Base-by-base conservation (phyloP, 1,139 yeast genomes). In the Debaryomyces sp. region DNA sequence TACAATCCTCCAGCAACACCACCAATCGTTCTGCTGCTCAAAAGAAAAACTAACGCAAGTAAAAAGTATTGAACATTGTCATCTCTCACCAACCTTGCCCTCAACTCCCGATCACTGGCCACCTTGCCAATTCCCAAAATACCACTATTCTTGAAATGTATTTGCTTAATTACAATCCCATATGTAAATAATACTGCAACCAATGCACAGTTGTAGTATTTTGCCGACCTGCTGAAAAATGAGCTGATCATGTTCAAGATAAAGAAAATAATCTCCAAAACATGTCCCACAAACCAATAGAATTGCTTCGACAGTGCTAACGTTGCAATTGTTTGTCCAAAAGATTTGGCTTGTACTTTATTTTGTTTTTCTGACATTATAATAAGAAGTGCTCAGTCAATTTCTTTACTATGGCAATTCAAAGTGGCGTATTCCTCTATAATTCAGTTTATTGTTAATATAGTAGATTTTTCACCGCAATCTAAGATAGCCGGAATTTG, bases 271-370 rank as follows among this genome's bases (percentile, higher is more conserved):
- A 78, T 54, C 6, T 75, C 75, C 22, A 66, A 57, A 7, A 74
- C 68, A 59, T 80, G 82, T 12, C 82, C 81, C 41, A 78, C 49
- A 53, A 73, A 80, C 85, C 85, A 80, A 56, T 77, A 78, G 56
- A 80, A 78, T 56, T 80, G 83, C 34, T 76, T 76, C 1, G 79
- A 70, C 47, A 59, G 64, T 40, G 64, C 57, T 44, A 75, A 60
- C 21, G 33, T 12, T 33, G 33, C 15, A 23, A 48, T 21, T 8
- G 45, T 45, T 38, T 35, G 39, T 15, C 29, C 40, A n/a, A 48
- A 34, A 6, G 48, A 35, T n/a, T 39, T 46, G n/a, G 42, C 39
- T 32, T 43, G 41, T 39, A 43, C 15, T 34, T 43, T 30, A 12
- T 35, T 35, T 17, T 12, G 21, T 34, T 24, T 21, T 36, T 10